Evolutionary conservation across 768 basidiomycete genomes (phyloP).

Genomic region (Atractiella rhizophila): DNA sequence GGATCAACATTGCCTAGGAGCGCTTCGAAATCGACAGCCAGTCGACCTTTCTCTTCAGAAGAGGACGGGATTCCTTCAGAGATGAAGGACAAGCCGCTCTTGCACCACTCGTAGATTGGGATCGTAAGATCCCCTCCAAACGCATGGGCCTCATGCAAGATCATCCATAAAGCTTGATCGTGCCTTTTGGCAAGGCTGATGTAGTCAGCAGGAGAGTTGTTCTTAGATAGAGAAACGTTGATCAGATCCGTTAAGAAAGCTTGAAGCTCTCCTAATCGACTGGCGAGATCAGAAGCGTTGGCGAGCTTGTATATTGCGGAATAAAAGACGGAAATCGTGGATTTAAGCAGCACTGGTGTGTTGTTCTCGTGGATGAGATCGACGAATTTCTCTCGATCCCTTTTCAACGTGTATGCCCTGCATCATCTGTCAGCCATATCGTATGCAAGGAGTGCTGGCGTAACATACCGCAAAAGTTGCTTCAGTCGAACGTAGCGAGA

Average conservation of each 20-base stretch:
- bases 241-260: slow-evolving; percentile 10
- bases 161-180: slow-evolving; percentile 10
- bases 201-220: slow-evolving; percentile 7
- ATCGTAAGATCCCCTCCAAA: slow-evolving; percentile 1
- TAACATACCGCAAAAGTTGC: too few species aligned
- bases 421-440: too few species aligned
- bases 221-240: background rate
- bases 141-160: slow-evolving; percentile 10
- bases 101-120: slow-evolving; percentile 7
- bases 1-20: background rate
- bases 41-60: background rate
- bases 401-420: slow-evolving; percentile 9
- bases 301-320: slow-evolving; percentile 10
- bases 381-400: slow-evolving; percentile 10
- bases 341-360: slow-evolving; percentile 5
- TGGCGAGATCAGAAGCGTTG: slow-evolving; percentile 6
- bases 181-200: slow-evolving; percentile 9
- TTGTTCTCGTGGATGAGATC: slow-evolving; percentile 6
- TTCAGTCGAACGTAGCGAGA: too few species aligned
- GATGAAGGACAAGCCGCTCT: slow-evolving; percentile 7
- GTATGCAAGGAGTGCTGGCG: too few species aligned
- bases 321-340: slow-evolving; percentile 10
- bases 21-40: slow-evolving; percentile 1
- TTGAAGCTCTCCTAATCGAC: slow-evolving; percentile 9
- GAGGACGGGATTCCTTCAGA: slow-evolving; percentile 2